Evolutionary conservation across 139 green algal genomes (phyloP).

Genomic region (Penium margaritaceum): DNA sequence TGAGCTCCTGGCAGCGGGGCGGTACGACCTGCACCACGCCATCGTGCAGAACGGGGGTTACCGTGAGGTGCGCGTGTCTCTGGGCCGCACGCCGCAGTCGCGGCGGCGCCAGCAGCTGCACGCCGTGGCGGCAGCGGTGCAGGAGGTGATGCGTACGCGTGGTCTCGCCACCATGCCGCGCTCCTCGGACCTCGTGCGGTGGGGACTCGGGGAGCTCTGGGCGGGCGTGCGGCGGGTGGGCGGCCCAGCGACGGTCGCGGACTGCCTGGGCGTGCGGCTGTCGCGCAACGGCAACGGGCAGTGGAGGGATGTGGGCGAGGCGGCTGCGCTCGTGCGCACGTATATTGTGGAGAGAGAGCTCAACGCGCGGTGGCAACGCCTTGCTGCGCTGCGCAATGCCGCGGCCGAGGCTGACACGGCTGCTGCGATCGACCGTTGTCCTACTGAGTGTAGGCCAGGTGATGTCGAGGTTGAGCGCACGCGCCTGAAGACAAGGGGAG

Average conservation of each 20-base stretch:
- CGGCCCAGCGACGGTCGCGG: neutral
- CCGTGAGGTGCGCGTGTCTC: neutral
- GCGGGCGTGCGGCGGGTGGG: neutral
- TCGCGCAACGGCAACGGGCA: neutral
- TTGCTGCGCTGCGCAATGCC: too few species aligned
- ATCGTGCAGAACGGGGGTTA: conserved; percentile 22
- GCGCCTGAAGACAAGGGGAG: too few species aligned
- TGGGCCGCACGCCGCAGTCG: neutral
- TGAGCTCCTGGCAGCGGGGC: neutral
- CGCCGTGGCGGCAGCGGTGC: neutral
- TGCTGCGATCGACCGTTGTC: too few species aligned
- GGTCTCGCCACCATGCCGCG: neutral
- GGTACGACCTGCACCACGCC: conserved; percentile 27
- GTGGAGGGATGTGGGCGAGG: neutral
- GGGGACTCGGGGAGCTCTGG: neutral
- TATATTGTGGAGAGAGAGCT: too few species aligned
- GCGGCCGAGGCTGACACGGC: too few species aligned
- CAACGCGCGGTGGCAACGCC: too few species aligned
- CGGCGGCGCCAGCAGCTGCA: neutral
- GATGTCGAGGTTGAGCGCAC: too few species aligned
- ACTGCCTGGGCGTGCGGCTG: conserved; percentile 4
- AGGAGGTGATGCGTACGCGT: neutral
- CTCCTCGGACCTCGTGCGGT: neutral
- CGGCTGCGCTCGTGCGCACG: neutral
- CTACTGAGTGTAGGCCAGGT: too few species aligned